A percentile compares a stretch with the other conserved stretches of the same genome.
Evolutionary conservation across 2,329 filamentous ascomycete species (phyloP).

Genomic region (Colletotrichum sp.): DNA sequence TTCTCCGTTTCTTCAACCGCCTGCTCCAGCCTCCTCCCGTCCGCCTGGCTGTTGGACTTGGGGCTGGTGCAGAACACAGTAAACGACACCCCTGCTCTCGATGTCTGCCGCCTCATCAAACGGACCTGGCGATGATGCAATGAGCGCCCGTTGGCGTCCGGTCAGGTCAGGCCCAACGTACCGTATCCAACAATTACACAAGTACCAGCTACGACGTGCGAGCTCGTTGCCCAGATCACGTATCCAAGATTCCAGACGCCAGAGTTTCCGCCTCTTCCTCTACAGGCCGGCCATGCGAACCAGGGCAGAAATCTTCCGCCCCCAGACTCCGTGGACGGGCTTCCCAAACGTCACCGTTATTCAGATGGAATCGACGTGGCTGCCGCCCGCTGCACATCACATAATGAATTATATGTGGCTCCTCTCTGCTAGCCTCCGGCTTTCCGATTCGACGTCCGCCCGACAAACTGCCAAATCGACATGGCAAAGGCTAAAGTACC

Average conservation of each 20-base stretch:
- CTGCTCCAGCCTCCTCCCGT: neutral
- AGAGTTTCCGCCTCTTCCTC: neutral
- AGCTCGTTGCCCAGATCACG: neutral
- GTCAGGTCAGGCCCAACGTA: neutral
- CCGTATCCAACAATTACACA: neutral
- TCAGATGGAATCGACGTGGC: conserved; percentile 14
- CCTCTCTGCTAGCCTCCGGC: neutral
- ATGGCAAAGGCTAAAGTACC: neutral
- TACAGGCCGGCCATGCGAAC: conserved; percentile 2
- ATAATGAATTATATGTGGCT: neutral
- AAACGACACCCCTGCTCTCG: neutral
- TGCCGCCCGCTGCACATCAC: neutral
- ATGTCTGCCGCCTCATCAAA: neutral
- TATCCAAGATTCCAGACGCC: neutral
- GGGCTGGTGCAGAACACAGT: neutral
- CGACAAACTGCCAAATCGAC: neutral
- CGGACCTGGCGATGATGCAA: conserved; percentile 1
- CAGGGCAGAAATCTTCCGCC: neutral
- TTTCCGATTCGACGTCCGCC: conserved; percentile 6
- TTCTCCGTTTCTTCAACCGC: neutral
- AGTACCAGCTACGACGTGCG: neutral
- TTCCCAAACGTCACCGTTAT: conserved; percentile 13
- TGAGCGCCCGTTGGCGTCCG: neutral
- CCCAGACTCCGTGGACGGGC: neutral
- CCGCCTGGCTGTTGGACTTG: neutral